Evolutionary conservation across 352 stramenopile genomes (phyloP).

Genomic region (Globisporangium viniferum): DNA sequence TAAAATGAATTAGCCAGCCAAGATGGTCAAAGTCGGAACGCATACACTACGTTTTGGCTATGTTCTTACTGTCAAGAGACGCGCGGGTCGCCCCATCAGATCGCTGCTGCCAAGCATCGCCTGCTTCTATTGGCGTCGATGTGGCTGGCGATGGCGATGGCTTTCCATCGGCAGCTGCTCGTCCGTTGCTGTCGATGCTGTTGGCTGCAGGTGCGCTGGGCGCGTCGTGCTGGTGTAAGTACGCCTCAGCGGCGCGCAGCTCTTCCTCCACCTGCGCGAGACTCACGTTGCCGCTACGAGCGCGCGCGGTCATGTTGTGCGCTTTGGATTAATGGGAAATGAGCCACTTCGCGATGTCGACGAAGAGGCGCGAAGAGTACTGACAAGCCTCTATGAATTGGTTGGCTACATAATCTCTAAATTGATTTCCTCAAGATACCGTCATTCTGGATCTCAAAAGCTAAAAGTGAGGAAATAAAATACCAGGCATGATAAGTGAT

Average conservation of each 20-base stretch:
- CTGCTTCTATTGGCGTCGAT: not conserved
- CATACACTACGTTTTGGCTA: not conserved
- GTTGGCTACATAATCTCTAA: not conserved
- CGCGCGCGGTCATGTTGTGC: constrained; percentile 4
- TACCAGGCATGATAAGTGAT: no score
- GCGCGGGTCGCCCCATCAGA: not conserved
- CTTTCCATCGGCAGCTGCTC: not conserved
- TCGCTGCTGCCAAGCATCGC: not conserved
- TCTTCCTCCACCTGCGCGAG: constrained; percentile 68
- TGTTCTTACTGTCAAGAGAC: not conserved
- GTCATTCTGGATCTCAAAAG: no score
- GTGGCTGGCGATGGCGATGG: not conserved
- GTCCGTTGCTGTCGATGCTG: not conserved
- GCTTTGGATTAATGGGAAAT: not conserved
- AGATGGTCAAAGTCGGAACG: not conserved
- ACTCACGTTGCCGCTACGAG: constrained; percentile 23
- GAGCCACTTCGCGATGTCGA: not conserved
- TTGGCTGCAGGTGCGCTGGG: not conserved
- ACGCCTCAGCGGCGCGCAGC: constrained; percentile 55
- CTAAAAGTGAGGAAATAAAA: no score
- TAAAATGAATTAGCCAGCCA: not conserved
- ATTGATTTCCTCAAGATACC: no score
- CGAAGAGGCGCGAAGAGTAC: constrained; percentile 17
- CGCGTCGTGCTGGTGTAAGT: constrained; percentile 30
- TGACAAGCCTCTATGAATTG: not conserved